Percentiles rank a stretch among this genome's conserved stretches.
These are phyloP conservation scores for Pythium brassicae DNA, from an alignment of 352 stramenopile genomes.

Conservation along the genomic window DNA sequence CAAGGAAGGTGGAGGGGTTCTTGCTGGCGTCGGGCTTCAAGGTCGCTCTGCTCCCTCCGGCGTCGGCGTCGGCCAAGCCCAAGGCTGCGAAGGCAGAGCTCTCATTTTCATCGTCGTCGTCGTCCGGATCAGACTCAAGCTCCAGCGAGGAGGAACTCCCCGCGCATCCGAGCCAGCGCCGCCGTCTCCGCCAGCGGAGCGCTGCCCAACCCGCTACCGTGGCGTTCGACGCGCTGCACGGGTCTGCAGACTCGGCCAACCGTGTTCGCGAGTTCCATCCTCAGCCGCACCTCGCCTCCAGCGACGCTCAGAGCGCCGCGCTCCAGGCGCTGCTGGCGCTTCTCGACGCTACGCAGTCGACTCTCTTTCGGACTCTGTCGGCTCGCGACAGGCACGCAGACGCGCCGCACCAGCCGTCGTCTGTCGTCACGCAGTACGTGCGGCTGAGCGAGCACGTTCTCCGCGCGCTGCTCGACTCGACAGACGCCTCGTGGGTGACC, in stretches of 20 bases:
- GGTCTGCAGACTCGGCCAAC: neutral
- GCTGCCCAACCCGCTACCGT: neutral
- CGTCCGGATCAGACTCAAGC: neutral
- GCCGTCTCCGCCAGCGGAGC: constrained; percentile 11
- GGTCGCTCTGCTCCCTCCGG: neutral
- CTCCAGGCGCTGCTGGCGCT: constrained; percentile 30
- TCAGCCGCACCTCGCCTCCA: constrained; percentile 30
- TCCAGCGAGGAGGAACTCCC: constrained; percentile 1
- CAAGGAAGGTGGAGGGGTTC: constrained; percentile 33
- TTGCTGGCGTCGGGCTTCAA: constrained; percentile 37
- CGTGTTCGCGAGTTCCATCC: neutral
- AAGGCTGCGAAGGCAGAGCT: neutral
- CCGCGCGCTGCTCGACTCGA: constrained; percentile 22
- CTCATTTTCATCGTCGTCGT: neutral
- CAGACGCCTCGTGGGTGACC: constrained; percentile 31
- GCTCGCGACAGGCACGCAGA: neutral
- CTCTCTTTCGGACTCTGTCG: constrained; percentile 18
- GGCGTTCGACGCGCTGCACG: no score
- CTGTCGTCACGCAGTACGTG: neutral
- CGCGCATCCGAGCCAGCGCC: constrained; percentile 7
- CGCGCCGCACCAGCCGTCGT: neutral
- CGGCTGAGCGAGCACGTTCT: constrained; percentile 8
- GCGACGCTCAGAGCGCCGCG: constrained; percentile 25
- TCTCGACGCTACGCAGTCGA: constrained; percentile 32
- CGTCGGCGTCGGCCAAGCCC: neutral